Base-by-base conservation (phyloP, 139 green algal species). In the Limnomonas spitsbergensis region DNA sequence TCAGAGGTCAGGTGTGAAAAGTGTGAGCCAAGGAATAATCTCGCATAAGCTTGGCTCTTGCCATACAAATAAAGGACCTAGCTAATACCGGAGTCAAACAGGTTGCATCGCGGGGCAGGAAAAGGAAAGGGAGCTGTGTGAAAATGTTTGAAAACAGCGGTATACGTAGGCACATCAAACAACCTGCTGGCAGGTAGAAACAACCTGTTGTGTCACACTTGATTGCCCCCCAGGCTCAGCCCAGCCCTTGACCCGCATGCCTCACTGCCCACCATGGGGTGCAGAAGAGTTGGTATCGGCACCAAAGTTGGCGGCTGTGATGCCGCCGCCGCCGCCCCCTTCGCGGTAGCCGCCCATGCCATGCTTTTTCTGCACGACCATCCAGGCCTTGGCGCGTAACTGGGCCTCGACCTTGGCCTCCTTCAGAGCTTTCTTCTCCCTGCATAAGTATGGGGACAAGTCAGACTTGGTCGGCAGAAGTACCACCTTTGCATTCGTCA, bases 361-460 rank as follows among this genome's bases (percentile, higher is more conserved):
- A n/a, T n/a, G n/a, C n/a, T n/a, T 37, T 27, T 14, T 32, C 66
- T 80, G 38, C 38, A 69, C 36, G 3, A 31, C 24, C n/a, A 69
- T 66, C 76, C 76, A 80, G 26, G 38, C 39, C 61, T 75, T 31
- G 1, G 76, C 76, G 38, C 76, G 76, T 4, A 24, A 38, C 66
- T 76, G 38, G 1, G 76, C 76, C 38, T 76, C 40, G 2, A 38
- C 24, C 52, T 61, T 54, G 1, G 61, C 76, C 4, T n/a, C 9
- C 40, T 67, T 61, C 39, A 76, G 40, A 37, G 76, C 66, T 1
- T 66, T 66, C 4, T 53, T 29, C 66, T 80, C 76, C 76, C 76
- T 80, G 75, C 73, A 61, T 9, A n/a, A n/a, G n/a, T n/a, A n/a
- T n/a, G n/a, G n/a, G n/a, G n/a, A n/a, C n/a, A n/a, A n/a, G n/a